phyloP scores from a whole-genome alignment of 1,284 basidiomycete genomes.

The Ceratobasidium sp. region DNA sequence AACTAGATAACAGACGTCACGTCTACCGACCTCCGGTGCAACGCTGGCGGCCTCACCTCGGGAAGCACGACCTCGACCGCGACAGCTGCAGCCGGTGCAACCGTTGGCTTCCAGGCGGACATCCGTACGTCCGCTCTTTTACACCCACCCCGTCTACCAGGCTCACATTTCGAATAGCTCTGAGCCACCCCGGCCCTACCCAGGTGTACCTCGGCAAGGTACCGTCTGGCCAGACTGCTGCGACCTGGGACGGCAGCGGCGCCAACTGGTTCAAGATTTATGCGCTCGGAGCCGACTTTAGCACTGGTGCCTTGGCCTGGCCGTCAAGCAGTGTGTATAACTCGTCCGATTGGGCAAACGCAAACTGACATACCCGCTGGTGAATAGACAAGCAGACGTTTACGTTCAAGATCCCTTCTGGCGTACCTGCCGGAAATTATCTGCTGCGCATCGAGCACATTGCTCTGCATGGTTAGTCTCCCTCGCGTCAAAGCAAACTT shows the following conservation, averaged over 20 bases:
- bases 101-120: slow-evolving; percentile 40
- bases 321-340: not conserved
- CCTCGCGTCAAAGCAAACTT: not conserved
- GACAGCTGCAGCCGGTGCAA: slow-evolving; percentile 54
- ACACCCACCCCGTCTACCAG: not conserved
- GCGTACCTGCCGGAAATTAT: slow-evolving; percentile 59
- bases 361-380: not conserved
- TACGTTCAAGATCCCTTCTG: slow-evolving; percentile 58
- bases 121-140: not conserved
- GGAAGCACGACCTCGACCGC: slow-evolving; percentile 55
- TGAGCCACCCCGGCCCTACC: slow-evolving; percentile 60
- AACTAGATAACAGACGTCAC: slow-evolving; percentile 54
- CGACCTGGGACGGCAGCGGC: slow-evolving; percentile 61
- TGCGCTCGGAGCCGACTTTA: slow-evolving; percentile 3
- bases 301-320: slow-evolving; percentile 3
- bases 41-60: slow-evolving; percentile 54
- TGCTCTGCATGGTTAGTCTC: slow-evolving; percentile 55
- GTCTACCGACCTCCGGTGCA: slow-evolving; percentile 57
- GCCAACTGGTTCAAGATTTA: slow-evolving; percentile 62
- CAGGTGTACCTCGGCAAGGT: slow-evolving; percentile 60
- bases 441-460: slow-evolving; percentile 60
- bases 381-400: slow-evolving; percentile 47
- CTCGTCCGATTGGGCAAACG: not conserved
- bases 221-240: slow-evolving; percentile 53
- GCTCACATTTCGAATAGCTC: slow-evolving; percentile 50